Evolutionary conservation across 148 eudicot genomes (phyloP).

Genomic region (Fagopyrum esculentum): DNA sequence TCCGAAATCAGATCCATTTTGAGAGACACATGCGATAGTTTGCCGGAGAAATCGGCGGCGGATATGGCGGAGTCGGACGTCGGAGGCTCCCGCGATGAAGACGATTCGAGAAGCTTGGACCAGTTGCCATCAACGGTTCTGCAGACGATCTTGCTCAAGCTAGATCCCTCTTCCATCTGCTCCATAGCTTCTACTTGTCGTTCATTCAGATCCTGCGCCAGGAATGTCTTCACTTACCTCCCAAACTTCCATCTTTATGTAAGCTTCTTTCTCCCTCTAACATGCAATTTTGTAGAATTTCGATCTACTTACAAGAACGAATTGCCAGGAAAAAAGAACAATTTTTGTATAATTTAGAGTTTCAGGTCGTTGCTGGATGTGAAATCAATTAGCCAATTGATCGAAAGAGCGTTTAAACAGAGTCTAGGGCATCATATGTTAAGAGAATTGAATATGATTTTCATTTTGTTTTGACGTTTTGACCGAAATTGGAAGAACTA

Average conservation of each 20-base stretch:
- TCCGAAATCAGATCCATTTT: constrained; percentile 4
- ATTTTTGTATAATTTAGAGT: not conserved
- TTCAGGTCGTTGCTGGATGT: not conserved
- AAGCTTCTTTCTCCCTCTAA: constrained; percentile 15
- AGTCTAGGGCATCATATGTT: not conserved
- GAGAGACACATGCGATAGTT: not conserved
- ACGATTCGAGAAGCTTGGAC: constrained; percentile 31
- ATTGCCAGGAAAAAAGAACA: not conserved
- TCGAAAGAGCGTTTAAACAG: not conserved
- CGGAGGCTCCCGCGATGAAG: constrained; percentile 1
- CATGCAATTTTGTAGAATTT: not conserved
- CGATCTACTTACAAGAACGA: not conserved
- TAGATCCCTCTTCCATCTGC: constrained; percentile 74
- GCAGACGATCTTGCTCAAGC: constrained; percentile 65
- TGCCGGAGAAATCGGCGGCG: constrained; percentile 1
- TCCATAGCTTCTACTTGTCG: constrained; percentile 71
- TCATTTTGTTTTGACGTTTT: not conserved
- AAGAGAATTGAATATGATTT: not conserved
- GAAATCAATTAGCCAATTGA: too few relatives aligned
- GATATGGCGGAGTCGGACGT: constrained; percentile 1
- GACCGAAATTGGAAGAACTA: not conserved
- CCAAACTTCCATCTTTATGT: constrained; percentile 76
- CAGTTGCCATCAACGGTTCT: constrained; percentile 55
- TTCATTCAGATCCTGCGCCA: constrained; percentile 53
- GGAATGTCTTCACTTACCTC: constrained; percentile 57